These are phyloP conservation scores for Pholiota microspora DNA, from an alignment of 768 basidiomycete genomes.

Conservation along the genomic window DNA sequence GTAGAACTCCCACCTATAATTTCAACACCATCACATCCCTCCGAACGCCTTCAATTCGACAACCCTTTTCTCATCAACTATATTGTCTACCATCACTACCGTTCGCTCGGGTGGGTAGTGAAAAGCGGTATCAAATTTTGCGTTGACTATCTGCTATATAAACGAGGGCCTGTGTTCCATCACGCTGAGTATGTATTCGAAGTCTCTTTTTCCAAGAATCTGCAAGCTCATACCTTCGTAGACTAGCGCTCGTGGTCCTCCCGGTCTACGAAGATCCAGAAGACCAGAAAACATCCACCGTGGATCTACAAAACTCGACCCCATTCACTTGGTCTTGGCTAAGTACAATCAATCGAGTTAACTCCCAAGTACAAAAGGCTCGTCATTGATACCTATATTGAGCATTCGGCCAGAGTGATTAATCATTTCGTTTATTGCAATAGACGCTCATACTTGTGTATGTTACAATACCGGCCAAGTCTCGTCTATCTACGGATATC, in stretches of 20 bases:
- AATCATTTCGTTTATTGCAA: no score
- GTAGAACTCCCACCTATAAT: conserved; percentile 44
- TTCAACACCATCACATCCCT: conserved; percentile 22
- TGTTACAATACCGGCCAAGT: conserved; percentile 85
- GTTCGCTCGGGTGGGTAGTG: conserved; percentile 96
- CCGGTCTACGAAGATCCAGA: conserved; percentile 85
- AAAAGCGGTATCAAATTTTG: conserved; percentile 98
- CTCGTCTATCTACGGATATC: conserved; percentile 46
- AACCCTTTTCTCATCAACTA: conserved; percentile 93
- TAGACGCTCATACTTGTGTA: conserved; percentile 91
- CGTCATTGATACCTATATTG: neutral
- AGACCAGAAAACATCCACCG: conserved; percentile 66
- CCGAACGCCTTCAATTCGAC: conserved; percentile 56
- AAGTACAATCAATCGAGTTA: conserved; percentile 94
- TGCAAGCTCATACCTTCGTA: conserved; percentile 27
- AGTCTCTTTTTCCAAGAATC: neutral
- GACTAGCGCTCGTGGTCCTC: conserved; percentile 88
- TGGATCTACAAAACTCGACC: conserved; percentile 59
- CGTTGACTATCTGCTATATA: conserved; percentile 92
- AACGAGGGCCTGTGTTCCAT: conserved; percentile 89
- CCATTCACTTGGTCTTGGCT: conserved; percentile 95
- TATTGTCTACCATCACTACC: conserved; percentile 89
- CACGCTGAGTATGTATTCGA: conserved; percentile 82
- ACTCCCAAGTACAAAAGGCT: conserved; percentile 96
- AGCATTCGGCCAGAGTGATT: neutral